These are phyloP conservation scores for Cryptosporidium sp. DNA, from an alignment of 169 alveolate species.

Conservation along the genomic window DNA sequence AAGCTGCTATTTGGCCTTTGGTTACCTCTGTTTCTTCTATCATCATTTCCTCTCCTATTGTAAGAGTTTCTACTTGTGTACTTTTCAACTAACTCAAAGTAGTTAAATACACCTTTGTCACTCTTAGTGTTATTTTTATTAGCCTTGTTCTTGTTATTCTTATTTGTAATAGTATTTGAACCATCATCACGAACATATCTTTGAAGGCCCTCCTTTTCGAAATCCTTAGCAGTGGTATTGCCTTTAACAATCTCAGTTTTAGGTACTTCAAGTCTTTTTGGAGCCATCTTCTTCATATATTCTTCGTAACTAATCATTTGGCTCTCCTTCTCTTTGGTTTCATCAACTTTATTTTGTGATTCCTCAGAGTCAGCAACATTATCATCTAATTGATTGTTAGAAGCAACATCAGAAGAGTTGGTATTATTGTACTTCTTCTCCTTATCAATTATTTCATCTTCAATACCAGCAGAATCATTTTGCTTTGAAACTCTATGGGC, in stretches of 20 bases:
- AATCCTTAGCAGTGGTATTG: constrained; percentile 56
- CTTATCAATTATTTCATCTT: background rate
- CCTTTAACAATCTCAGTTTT: background rate
- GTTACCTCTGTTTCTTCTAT: constrained; percentile 24
- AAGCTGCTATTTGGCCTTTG: background rate
- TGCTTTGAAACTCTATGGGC: constrained; percentile 50
- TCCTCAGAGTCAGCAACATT: constrained; percentile 1
- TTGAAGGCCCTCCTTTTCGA: constrained; percentile 54
- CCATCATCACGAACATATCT: constrained; percentile 45
- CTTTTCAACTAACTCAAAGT: constrained; percentile 60
- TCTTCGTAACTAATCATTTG: constrained; percentile 63
- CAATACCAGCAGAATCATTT: background rate
- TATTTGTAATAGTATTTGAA: background rate
- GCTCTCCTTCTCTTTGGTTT: background rate
- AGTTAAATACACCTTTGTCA: constrained; percentile 40
- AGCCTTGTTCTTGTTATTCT: constrained; percentile 22
- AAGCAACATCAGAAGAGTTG: background rate
- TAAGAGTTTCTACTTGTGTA: constrained; percentile 28
- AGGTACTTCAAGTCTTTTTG: constrained; percentile 27
- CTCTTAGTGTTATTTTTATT: constrained; percentile 6
- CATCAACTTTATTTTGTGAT: background rate
- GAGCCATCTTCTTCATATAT: constrained; percentile 48
- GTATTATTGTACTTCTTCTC: background rate
- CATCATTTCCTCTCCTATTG: constrained; percentile 11
- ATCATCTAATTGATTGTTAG: background rate